Evolutionary conservation across 2,329 filamentous ascomycete species (phyloP).

Genomic region (Thelonectria olida): DNA sequence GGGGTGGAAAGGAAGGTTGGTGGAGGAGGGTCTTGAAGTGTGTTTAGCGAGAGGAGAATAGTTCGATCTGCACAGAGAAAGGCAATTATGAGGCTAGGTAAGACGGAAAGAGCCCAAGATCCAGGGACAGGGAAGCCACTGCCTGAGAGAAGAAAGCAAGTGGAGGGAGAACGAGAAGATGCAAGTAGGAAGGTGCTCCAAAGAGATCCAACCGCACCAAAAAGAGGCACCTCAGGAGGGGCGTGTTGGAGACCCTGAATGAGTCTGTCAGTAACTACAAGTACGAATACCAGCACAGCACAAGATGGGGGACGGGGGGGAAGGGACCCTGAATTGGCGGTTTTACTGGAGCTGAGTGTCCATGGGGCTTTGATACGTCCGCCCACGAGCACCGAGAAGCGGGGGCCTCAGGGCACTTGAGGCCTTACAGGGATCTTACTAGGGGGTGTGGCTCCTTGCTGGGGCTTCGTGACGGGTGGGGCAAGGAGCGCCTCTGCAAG

Average conservation of each 20-base stretch:
- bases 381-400: slow-evolving; percentile 19
- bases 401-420: slow-evolving; percentile 16
- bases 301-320: slow-evolving; percentile 10
- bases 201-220: neutral
- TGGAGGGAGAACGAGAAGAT: neutral
- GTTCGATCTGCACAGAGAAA: slow-evolving; percentile 6
- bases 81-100: slow-evolving; percentile 2
- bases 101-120: slow-evolving; percentile 1
- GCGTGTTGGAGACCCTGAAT: neutral
- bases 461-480: slow-evolving; percentile 6
- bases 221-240: slow-evolving; percentile 10
- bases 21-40: slow-evolving; percentile 5
- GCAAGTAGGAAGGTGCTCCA: no score
- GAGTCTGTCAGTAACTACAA: neutral
- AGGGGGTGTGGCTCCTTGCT: slow-evolving; percentile 3
- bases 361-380: slow-evolving; percentile 20
- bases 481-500: neutral
- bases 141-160: neutral
- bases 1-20: neutral
- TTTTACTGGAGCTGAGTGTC: slow-evolving; percentile 29
- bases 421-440: slow-evolving; percentile 16
- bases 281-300: no score
- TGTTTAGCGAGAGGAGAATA: neutral
- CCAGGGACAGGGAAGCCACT: neutral
- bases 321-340: slow-evolving; percentile 39